phyloP scores from a whole-genome alignment of 495 filamentous ascomycete species.

The Elasticomyces elasticus region DNA sequence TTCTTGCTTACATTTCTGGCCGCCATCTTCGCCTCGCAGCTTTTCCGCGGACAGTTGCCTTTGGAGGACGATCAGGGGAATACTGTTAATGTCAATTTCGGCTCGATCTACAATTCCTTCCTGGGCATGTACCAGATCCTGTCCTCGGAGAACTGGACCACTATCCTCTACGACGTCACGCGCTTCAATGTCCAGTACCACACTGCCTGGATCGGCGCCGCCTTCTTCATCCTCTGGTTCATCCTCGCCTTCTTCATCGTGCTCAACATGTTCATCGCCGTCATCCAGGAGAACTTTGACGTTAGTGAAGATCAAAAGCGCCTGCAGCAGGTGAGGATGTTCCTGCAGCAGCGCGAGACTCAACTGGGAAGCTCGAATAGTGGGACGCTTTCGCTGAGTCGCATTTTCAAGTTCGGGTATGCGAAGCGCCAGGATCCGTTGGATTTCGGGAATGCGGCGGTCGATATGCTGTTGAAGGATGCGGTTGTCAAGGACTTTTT shows the following conservation, averaged over 20 bases:
- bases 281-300: slow-evolving; percentile 99
- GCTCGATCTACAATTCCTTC: slow-evolving; percentile 87
- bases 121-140: slow-evolving; percentile 97
- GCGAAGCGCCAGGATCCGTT: slow-evolving; percentile 66
- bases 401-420: slow-evolving; percentile 73
- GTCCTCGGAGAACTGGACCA: slow-evolving; percentile 96
- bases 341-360: slow-evolving; percentile 75
- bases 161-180: slow-evolving; percentile 74
- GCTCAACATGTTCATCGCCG: slow-evolving; percentile 99
- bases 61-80: slow-evolving; percentile 44
- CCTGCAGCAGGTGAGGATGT: slow-evolving; percentile 85
- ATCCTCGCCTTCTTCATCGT: slow-evolving; percentile 92
- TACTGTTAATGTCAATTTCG: slow-evolving; percentile 61
- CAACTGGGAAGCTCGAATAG: slow-evolving; percentile 44
- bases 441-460: slow-evolving; percentile 75
- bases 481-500: slow-evolving; percentile 90
- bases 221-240: slow-evolving; percentile 92
- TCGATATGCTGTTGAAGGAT: slow-evolving; percentile 93
- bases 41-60: slow-evolving; percentile 81
- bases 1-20: slow-evolving; percentile 90
- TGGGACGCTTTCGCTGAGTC: slow-evolving; percentile 70
- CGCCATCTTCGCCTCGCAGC: slow-evolving; percentile 85
- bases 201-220: slow-evolving; percentile 87
- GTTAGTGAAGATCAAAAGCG: slow-evolving; percentile 99
- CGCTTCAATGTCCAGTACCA: slow-evolving; percentile 46